Evolutionary conservation across 352 stramenopile genomes (phyloP).

Genomic region (Globisporangium canariense): DNA sequence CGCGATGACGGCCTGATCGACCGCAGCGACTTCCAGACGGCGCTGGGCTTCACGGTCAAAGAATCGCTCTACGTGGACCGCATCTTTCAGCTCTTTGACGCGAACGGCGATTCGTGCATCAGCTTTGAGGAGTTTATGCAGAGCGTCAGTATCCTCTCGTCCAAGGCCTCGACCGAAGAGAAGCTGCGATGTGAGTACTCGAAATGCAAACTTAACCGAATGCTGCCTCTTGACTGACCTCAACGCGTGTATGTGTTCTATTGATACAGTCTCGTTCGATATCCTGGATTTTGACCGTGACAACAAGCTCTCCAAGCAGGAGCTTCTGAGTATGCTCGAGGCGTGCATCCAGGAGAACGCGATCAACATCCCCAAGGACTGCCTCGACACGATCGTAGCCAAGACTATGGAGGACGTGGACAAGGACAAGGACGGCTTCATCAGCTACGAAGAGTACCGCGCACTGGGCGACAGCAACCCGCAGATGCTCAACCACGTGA

Average conservation of each 20-base stretch:
- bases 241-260: neutral
- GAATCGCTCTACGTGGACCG: constrained; percentile 82
- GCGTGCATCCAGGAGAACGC: constrained; percentile 71
- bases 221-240: neutral
- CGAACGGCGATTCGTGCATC: constrained; percentile 77
- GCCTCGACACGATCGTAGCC: constrained; percentile 57
- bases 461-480: constrained; percentile 55
- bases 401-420: constrained; percentile 75
- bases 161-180: constrained; percentile 57
- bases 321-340: constrained; percentile 70
- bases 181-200: constrained; percentile 63
- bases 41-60: constrained; percentile 71
- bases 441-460: constrained; percentile 74
- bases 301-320: constrained; percentile 63
- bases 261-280: constrained; percentile 64
- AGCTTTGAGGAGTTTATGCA: constrained; percentile 78
- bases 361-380: constrained; percentile 70
- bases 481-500: constrained; percentile 80
- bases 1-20: constrained; percentile 74
- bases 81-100: constrained; percentile 79
- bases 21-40: constrained; percentile 76
- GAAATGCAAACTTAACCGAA: neutral
- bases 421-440: constrained; percentile 60
- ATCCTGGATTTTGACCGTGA: constrained; percentile 74
- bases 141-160: constrained; percentile 69